Evolutionary conservation across 2,329 filamentous ascomycete species (phyloP).

Genomic region (Elsinoe batatas): DNA sequence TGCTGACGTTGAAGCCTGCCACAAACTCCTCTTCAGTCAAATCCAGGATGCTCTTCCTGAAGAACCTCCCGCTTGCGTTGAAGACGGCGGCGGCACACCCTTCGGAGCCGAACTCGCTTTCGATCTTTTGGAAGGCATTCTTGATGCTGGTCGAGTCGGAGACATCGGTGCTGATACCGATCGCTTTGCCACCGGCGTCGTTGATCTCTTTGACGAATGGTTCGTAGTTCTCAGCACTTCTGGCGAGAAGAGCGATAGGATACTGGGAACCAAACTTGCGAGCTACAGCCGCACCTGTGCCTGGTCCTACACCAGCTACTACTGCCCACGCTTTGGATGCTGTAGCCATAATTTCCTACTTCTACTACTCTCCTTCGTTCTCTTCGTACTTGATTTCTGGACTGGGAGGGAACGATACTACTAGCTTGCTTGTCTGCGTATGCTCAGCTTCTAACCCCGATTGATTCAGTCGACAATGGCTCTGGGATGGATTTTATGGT

Average conservation of each 20-base stretch:
- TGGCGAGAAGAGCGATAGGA: conserved; percentile 64
- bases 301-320: conserved; percentile 62
- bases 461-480: too few relatives aligned
- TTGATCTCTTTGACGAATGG: conserved; percentile 62
- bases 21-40: conserved; percentile 49
- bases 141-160: conserved; percentile 46
- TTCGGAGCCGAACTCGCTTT: conserved; percentile 45
- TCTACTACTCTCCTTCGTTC: too few relatives aligned
- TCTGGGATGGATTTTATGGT: too few relatives aligned
- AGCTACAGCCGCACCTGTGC: conserved; percentile 55
- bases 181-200: conserved; percentile 53
- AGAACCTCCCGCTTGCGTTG: conserved; percentile 54
- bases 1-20: conserved; percentile 40
- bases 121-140: conserved; percentile 53
- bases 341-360: neutral
- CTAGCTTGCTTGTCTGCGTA: too few relatives aligned
- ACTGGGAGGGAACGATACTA: too few relatives aligned
- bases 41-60: conserved; percentile 52
- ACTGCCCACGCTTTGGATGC: conserved; percentile 47
- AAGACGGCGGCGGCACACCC: conserved; percentile 51
- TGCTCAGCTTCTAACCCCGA: too few relatives aligned
- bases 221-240: conserved; percentile 55
- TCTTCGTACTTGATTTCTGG: too few relatives aligned
- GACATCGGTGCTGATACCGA: conserved; percentile 61
- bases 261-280: conserved; percentile 54